These are phyloP conservation scores for Casuarina glauca DNA, from an alignment of 306 rosid genomes.

Conservation along the genomic window DNA sequence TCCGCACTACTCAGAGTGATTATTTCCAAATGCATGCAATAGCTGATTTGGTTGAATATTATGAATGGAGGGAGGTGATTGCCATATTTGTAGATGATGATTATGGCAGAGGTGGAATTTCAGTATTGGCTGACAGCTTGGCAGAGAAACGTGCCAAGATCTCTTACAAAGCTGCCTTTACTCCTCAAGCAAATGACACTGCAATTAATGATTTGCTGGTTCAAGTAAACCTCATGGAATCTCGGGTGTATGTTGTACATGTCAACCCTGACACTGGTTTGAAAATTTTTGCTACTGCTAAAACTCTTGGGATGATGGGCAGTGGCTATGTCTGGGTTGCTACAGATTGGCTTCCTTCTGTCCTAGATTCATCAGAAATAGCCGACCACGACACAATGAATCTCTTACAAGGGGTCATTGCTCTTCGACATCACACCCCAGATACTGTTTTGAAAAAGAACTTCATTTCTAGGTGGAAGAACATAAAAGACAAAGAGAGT, in stretches of 20 bases:
- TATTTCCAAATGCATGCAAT: constrained; percentile 77
- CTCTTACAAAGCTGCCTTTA: constrained; percentile 70
- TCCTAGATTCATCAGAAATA: constrained; percentile 52
- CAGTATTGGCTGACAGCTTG: constrained; percentile 68
- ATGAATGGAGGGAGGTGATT: constrained; percentile 77
- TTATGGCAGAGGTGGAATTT: constrained; percentile 74
- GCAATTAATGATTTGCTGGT: constrained; percentile 49
- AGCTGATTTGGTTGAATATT: constrained; percentile 64
- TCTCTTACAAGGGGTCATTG: constrained; percentile 73
- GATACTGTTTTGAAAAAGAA: constrained; percentile 52
- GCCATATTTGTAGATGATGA: constrained; percentile 88
- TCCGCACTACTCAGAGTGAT: constrained; percentile 81
- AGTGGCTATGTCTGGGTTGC: constrained; percentile 83
- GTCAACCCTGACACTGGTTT: constrained; percentile 91
- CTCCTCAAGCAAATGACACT: constrained; percentile 45
- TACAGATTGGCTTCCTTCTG: constrained; percentile 89
- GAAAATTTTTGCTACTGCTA: constrained; percentile 53
- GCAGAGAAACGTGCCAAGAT: constrained; percentile 70
- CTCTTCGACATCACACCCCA: constrained; percentile 76
- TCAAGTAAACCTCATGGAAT: constrained; percentile 79
- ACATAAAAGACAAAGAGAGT: constrained; percentile 39
- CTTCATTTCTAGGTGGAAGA: constrained; percentile 45
- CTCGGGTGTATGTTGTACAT: constrained; percentile 84
- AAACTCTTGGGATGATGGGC: constrained; percentile 58
- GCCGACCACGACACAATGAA: constrained; percentile 45